phyloP scores from a whole-genome alignment of 495 filamentous ascomycete genomes.

The Penicillium macrosclerotiorum region DNA sequence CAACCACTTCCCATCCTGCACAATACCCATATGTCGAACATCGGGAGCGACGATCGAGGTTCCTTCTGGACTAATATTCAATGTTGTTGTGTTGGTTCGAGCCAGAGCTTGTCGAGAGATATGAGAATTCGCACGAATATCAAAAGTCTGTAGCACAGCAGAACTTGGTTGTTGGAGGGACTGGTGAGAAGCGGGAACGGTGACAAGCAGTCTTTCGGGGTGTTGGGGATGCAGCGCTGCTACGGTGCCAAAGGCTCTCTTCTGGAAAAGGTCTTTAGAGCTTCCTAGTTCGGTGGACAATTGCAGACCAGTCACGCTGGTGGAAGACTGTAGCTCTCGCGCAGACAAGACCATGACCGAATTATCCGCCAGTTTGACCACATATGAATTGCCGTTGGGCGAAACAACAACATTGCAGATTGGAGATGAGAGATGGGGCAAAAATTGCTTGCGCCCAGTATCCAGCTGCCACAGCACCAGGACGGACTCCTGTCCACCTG shows the following conservation, averaged over 20 bases:
- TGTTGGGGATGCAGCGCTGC: constrained; percentile 52
- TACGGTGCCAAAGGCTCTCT: constrained; percentile 12
- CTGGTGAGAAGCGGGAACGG: constrained; percentile 51
- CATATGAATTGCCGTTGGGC: constrained; percentile 73
- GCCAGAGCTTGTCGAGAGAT: constrained; percentile 82
- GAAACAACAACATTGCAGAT: constrained; percentile 85
- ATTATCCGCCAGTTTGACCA: constrained; percentile 83
- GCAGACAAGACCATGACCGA: constrained; percentile 85
- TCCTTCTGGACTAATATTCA: constrained; percentile 69
- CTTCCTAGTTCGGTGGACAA: constrained; percentile 30
- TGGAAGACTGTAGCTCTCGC: constrained; percentile 75
- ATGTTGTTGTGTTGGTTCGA: constrained; percentile 78
- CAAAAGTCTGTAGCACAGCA: constrained; percentile 77
- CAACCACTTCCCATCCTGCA: constrained; percentile 82
- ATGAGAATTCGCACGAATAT: constrained; percentile 68
- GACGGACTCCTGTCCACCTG: constrained; percentile 86
- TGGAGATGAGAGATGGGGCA: constrained; percentile 83
- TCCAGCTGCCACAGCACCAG: constrained; percentile 95
- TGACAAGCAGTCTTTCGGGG: constrained; percentile 58
- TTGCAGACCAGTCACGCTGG: constrained; percentile 81
- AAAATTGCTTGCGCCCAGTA: constrained; percentile 70
- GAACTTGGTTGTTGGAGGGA: constrained; percentile 30
- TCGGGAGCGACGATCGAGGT: constrained; percentile 69
- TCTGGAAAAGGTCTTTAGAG: constrained; percentile 19
- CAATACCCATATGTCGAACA: constrained; percentile 68